Conservation (phyloP, 1,284 basidiomycete genomes). For the Fomitopsis betulina region DNA sequence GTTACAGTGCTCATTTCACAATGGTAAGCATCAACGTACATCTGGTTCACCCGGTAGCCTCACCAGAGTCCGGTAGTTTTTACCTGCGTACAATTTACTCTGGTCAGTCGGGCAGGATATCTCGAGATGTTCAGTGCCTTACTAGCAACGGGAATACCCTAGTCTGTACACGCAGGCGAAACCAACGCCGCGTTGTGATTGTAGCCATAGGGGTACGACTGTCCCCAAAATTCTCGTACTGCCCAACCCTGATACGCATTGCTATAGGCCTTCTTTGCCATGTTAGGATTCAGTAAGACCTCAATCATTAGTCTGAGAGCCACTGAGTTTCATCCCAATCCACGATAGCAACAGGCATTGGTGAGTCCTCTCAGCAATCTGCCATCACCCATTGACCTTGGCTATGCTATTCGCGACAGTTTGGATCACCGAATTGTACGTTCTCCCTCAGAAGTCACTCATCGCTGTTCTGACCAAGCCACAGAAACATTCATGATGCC, state of each 20-base stretch:
- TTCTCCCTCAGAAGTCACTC: neutral
- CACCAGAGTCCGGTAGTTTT: neutral
- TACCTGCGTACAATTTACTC: neutral
- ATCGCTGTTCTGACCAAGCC: neutral
- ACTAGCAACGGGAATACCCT: neutral
- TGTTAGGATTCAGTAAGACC: neutral
- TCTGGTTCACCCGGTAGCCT: too few species aligned
- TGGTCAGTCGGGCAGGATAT: neutral
- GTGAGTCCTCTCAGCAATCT: neutral
- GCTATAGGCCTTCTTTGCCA: neutral
- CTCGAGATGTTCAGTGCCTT: neutral
- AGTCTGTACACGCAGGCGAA: neutral
- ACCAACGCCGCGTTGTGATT: neutral
- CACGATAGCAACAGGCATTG: neutral
- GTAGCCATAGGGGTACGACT: neutral
- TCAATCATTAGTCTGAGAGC: neutral
- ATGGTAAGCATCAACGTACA: neutral
- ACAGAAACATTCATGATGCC: neutral
- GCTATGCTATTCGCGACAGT: neutral
- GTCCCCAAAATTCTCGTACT: neutral
- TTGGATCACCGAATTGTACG: neutral
- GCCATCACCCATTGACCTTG: neutral
- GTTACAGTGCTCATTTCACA: neutral
- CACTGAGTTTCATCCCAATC: neutral
- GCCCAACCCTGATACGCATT: neutral